Percentiles rank a stretch among this genome's conserved stretches.
These are phyloP conservation scores for Poteriospumella lacustris DNA, from an alignment of 108 stramenopile genomes.

Conservation along the genomic window DNA sequence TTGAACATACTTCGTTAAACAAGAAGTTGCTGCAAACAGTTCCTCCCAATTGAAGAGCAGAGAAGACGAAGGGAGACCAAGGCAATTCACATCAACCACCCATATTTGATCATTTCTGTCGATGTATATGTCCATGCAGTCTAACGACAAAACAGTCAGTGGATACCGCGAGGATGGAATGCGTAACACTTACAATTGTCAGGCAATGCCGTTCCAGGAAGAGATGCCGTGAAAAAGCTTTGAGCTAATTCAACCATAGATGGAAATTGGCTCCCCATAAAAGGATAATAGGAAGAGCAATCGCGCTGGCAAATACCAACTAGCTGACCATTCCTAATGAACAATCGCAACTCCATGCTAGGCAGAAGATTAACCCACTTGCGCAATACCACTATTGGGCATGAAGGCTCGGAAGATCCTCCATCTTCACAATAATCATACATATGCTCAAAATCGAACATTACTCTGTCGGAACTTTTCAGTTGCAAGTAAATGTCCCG, in stretches of 20 bases:
- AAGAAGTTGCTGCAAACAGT: constrained; percentile 45
- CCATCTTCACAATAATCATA: no score
- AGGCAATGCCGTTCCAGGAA: constrained; percentile 36
- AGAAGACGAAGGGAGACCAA: constrained; percentile 65
- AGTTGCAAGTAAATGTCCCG: constrained; percentile 85
- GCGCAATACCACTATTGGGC: constrained; percentile 66
- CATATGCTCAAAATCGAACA: constrained; percentile 73
- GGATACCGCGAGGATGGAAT: neutral
- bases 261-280: neutral
- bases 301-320: constrained; percentile 35
- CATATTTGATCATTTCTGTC: constrained; percentile 70
- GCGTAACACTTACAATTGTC: neutral
- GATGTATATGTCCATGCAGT: constrained; percentile 71
- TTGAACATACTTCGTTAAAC: constrained; percentile 61
- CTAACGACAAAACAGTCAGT: constrained; percentile 32
- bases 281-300: constrained; percentile 20
- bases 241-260: constrained; percentile 37
- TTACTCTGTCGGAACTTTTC: constrained; percentile 80
- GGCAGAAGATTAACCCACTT: constrained; percentile 88
- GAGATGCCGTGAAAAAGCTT: constrained; percentile 54
- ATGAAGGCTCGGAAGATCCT: neutral
- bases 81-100: constrained; percentile 79
- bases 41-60: constrained; percentile 74
- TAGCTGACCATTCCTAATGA: constrained; percentile 53
- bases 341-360: constrained; percentile 89